A percentile compares a stretch with the other conserved stretches of the same genome.
Evolutionary conservation across 2,329 filamentous ascomycete genomes (phyloP).

Genomic region (Trichoderma breve): DNA sequence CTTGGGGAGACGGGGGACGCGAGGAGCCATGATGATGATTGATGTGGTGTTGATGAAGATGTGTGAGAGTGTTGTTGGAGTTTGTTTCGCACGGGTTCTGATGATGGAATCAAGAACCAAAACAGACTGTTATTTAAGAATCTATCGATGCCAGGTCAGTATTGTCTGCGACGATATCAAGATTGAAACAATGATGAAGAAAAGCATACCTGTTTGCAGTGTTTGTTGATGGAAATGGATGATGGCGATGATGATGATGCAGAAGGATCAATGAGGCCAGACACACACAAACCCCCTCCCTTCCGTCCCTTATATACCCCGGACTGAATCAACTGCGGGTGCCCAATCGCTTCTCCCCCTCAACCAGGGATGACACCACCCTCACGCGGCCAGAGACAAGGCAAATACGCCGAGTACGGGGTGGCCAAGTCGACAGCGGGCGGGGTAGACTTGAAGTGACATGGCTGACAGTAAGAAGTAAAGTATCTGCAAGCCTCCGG

Average conservation of each 20-base stretch:
- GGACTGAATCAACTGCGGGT: neutral
- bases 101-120: constrained; percentile 7
- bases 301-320: neutral
- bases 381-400: constrained; percentile 12
- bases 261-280: neutral
- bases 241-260: neutral
- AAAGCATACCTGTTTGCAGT: neutral
- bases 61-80: neutral
- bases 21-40: constrained; percentile 44
- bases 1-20: constrained; percentile 48
- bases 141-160: neutral
- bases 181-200: neutral
- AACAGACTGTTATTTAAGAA: neutral
- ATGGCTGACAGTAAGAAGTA: neutral
- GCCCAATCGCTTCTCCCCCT: neutral
- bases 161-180: neutral
- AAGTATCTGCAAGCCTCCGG: neutral
- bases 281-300: neutral
- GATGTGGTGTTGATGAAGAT: constrained; percentile 20
- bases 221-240: neutral
- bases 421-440: neutral
- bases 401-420: neutral
- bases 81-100: neutral
- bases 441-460: neutral
- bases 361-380: constrained; percentile 15